Evolutionary conservation across 208 protist genomes (phyloP).

Genomic region (Paratrypanosoma confusum): DNA sequence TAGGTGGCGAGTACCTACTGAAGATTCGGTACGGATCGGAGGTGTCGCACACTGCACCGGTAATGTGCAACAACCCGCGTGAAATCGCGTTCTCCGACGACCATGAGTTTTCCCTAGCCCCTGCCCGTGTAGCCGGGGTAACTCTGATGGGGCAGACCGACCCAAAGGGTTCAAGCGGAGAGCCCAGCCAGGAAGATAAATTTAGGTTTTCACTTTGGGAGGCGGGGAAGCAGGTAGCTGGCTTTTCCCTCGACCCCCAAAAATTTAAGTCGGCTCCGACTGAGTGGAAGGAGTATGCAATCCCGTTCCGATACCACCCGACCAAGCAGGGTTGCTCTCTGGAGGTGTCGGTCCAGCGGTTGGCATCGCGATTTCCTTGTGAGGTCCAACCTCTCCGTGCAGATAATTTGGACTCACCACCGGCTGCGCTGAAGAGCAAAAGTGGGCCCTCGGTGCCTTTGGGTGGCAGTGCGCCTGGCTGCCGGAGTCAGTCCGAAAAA

Average conservation of each 20-base stretch:
- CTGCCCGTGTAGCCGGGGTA: too few species aligned
- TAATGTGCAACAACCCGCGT: conserved; percentile 38
- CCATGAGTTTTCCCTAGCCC: too few species aligned
- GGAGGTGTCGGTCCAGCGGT: conserved; percentile 40
- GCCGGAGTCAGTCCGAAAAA: too few species aligned
- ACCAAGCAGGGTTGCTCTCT: conserved; percentile 49
- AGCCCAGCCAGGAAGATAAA: conserved; percentile 18
- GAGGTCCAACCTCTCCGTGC: too few species aligned
- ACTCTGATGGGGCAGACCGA: too few species aligned
- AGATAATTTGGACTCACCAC: too few species aligned
- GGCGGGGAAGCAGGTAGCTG: conserved; percentile 54
- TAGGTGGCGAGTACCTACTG: conserved; percentile 52
- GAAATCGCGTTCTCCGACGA: conserved; percentile 34
- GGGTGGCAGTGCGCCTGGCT: too few species aligned
- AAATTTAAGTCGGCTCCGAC: conserved; percentile 44
- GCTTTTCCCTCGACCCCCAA: conserved; percentile 59
- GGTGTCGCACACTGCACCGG: conserved; percentile 18
- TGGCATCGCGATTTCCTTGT: too few species aligned
- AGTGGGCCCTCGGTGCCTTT: too few species aligned
- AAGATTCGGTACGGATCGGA: conserved; percentile 50
- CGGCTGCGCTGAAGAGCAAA: too few species aligned
- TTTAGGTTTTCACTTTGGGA: conserved; percentile 81
- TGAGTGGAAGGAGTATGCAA: conserved; percentile 61
- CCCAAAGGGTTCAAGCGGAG: conserved; percentile 9
- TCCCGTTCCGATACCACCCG: conserved; percentile 79